These are phyloP conservation scores for Fusarium foetens DNA, from an alignment of 2,329 filamentous ascomycete species.

Conservation along the genomic window DNA sequence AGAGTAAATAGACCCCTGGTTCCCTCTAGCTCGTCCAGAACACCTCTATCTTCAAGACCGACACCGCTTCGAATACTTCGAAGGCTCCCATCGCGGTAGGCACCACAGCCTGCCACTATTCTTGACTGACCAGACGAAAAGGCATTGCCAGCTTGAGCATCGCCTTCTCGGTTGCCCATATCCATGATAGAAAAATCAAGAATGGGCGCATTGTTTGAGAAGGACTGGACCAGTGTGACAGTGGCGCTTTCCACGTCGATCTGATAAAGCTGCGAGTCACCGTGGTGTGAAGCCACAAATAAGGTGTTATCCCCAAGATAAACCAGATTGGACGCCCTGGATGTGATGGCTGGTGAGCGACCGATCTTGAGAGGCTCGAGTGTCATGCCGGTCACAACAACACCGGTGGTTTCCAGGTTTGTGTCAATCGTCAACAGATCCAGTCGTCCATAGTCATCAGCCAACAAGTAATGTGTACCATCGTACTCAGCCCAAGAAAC, in stretches of 20 bases:
- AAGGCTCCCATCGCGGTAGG: constrained; percentile 86
- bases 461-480: constrained; percentile 83
- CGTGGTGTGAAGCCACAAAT: constrained; percentile 92
- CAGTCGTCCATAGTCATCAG: constrained; percentile 88
- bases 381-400: constrained; percentile 77
- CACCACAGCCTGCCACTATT: constrained; percentile 92
- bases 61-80: constrained; percentile 94
- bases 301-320: constrained; percentile 79
- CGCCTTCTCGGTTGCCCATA: constrained; percentile 84
- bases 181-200: constrained; percentile 97
- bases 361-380: constrained; percentile 60
- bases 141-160: constrained; percentile 79
- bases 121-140: constrained; percentile 96
- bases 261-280: constrained; percentile 85
- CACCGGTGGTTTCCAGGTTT: constrained; percentile 69
- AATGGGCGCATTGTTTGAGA: constrained; percentile 84
- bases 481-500: constrained; percentile 92
- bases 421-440: constrained; percentile 85
- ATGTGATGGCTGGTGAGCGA: constrained; percentile 59
- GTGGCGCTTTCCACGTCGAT: constrained; percentile 57
- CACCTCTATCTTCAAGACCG: constrained; percentile 86
- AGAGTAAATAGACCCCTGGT: constrained; percentile 80
- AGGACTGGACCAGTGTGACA: constrained; percentile 75
- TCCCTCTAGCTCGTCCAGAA: constrained; percentile 81
- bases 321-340: constrained; percentile 80